Evolutionary conservation across 306 rosid genomes (phyloP).

Genomic region (Vigna hirtella): DNA sequence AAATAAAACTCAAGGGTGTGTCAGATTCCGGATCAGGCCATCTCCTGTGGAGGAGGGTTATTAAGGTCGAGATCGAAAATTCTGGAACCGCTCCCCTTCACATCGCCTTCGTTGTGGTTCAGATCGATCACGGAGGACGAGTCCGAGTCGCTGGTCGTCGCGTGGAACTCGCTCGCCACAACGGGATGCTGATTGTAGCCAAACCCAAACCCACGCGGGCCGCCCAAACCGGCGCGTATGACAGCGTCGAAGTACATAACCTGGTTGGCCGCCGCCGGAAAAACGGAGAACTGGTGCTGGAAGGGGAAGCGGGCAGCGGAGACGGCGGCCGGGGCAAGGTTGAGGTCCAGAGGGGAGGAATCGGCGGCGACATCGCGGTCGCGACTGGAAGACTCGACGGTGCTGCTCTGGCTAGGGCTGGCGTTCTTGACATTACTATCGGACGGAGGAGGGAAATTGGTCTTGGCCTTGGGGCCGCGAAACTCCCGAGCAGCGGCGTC

Average conservation of each 20-base stretch:
- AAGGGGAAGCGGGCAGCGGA: conserved; percentile 65
- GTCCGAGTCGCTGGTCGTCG: conserved; percentile 64
- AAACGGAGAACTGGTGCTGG: conserved; percentile 49
- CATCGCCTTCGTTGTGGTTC: conserved; percentile 44
- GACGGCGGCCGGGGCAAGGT: conserved; percentile 48
- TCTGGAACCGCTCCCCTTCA: conserved; percentile 2
- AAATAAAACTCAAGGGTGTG: background rate
- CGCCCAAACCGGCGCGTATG: conserved; percentile 56
- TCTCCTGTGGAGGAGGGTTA: conserved; percentile 57
- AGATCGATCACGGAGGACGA: conserved; percentile 72
- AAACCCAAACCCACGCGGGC: conserved; percentile 42
- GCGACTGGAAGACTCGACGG: conserved; percentile 90
- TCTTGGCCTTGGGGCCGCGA: conserved; percentile 95
- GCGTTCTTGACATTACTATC: conserved; percentile 52
- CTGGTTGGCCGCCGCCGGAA: conserved; percentile 51
- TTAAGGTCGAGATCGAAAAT: conserved; percentile 65
- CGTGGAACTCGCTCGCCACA: conserved; percentile 37
- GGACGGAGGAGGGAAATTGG: conserved; percentile 66
- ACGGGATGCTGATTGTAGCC: conserved; percentile 31
- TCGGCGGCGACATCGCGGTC: conserved; percentile 65
- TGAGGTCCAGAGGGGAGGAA: conserved; percentile 77
- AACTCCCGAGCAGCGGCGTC: conserved; percentile 88
- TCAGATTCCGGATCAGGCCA: conserved; percentile 33
- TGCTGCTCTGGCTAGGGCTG: conserved; percentile 95
- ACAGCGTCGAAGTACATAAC: conserved; percentile 55